phyloP scores from a whole-genome alignment of 2,329 filamentous ascomycete species.

The Colletotrichum siamense region DNA sequence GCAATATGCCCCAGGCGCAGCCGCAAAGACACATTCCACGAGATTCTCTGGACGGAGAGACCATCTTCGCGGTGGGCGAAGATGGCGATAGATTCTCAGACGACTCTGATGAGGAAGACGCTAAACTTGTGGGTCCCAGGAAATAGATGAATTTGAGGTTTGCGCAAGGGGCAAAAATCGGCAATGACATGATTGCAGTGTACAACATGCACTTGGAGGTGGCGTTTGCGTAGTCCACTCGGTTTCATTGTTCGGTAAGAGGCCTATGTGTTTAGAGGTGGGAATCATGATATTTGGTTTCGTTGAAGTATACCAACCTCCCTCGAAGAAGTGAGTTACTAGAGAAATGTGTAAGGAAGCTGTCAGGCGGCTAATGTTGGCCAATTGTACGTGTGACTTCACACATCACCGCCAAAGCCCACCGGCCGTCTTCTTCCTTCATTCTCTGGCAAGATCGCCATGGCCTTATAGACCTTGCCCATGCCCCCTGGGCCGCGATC shows the following conservation, averaged over 20 bases:
- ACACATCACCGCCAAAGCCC: constrained; percentile 83
- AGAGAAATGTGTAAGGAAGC: neutral
- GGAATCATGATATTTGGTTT: neutral
- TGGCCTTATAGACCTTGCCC: constrained; percentile 92
- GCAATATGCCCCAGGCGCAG: constrained; percentile 15
- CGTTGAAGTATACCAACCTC: neutral
- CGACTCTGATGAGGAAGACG: constrained; percentile 69
- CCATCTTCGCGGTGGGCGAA: constrained; percentile 93
- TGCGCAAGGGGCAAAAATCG: neutral
- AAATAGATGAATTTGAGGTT: constrained; percentile 34
- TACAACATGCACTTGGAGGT: constrained; percentile 2
- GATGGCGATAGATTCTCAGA: constrained; percentile 83
- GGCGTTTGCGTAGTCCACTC: constrained; percentile 7
- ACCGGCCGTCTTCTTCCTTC: constrained; percentile 77
- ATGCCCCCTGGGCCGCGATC: constrained; percentile 84
- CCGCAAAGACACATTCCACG: constrained; percentile 46
- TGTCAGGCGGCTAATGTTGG: neutral
- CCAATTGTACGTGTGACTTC: neutral
- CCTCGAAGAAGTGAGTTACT: neutral
- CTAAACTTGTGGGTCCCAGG: constrained; percentile 56
- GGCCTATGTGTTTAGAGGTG: neutral
- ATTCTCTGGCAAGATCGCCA: constrained; percentile 88
- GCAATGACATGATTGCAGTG: constrained; percentile 18
- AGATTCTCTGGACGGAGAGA: constrained; percentile 80
- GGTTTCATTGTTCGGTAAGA: neutral